phyloP scores from a whole-genome alignment of 2,329 filamentous ascomycete species.

The Arthrobotrys megalospora region DNA sequence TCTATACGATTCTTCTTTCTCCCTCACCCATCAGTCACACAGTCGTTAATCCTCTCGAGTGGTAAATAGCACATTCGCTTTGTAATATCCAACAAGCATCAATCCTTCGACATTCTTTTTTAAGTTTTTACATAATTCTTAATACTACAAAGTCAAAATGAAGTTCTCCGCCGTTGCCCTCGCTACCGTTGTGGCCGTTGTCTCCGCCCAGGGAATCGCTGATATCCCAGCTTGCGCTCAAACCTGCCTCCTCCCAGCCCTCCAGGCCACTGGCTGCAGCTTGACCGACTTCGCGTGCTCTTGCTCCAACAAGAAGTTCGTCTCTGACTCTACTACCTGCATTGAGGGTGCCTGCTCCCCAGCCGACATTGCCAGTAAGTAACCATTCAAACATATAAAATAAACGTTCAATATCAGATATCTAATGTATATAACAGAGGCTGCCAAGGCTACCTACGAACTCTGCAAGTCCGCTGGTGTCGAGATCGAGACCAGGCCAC shows the following conservation, averaged over 20 bases:
- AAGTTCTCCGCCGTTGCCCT: constrained; percentile 62
- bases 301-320: constrained; percentile 61
- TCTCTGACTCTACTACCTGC: constrained; percentile 56
- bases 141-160: constrained; percentile 62
- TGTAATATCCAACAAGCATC: constrained; percentile 55
- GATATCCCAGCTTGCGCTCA: constrained; percentile 63
- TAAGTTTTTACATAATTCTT: constrained; percentile 47
- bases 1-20: constrained; percentile 30
- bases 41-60: constrained; percentile 60
- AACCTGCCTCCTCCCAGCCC: constrained; percentile 53
- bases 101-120: constrained; percentile 57
- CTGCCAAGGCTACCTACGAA: constrained; percentile 54
- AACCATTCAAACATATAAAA: neutral
- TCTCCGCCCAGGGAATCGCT: constrained; percentile 61
- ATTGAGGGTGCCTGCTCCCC: constrained; percentile 46
- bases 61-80: constrained; percentile 59
- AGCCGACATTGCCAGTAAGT: constrained; percentile 61
- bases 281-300: constrained; percentile 62
- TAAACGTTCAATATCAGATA: constrained; percentile 18
- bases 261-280: constrained; percentile 59
- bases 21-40: constrained; percentile 49
- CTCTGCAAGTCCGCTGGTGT: constrained; percentile 62
- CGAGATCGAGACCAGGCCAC: constrained; percentile 53
- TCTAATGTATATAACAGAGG: constrained; percentile 61
- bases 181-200: constrained; percentile 61